Evolutionary conservation across 140 eudicot species (phyloP), one percentile per base, ranked within the genome.

Genomic region (Ambrosia hybrid): DNA sequence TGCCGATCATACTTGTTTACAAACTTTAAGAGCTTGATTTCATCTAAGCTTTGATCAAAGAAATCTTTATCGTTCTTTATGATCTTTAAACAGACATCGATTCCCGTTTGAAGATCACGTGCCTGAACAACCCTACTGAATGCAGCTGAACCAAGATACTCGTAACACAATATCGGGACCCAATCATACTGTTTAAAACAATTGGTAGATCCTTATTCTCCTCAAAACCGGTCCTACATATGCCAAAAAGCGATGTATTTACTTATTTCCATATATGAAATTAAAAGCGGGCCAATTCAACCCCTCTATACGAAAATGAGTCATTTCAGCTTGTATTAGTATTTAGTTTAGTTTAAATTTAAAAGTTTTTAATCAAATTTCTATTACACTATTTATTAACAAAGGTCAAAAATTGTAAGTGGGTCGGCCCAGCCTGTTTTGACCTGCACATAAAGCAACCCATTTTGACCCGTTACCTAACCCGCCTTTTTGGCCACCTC

Each of bases 11-110:
- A 88, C 81, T 88, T 94, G 80, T 94, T 94, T 8, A 94, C 99
- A 76, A 80, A 86, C 74, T 94, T 94, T 15, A 94, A 83, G 81
- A 94, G 99, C 73, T 94, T 94, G 73, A 94, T 94, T 76, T 94
- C 99, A 81, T 94, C 99, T 62, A 94, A 76, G 80, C 99, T 94
- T 72, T 94, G 99, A 83, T 94, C 99, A 78, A 94, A 94, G 77
- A 94, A 94, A 73, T 94, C 99, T 84, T 94, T 94, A 73, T 94
- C 95, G 36, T 94, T 94, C 69, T 94, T 94, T 57, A 94, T 94
- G 67, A 94, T 94, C 92, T 94, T 94, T 67, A 94, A 73, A 83
- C 99, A 94, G 76, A 94, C 97, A 82, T 94, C 97, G 51, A 80
- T 80, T 58, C 96, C 96, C 36, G 67, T 82, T 36, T 84, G 90